These are phyloP conservation scores for Calonectria ilicicola DNA, from an alignment of 2,329 filamentous ascomycete species.

Conservation along the genomic window DNA sequence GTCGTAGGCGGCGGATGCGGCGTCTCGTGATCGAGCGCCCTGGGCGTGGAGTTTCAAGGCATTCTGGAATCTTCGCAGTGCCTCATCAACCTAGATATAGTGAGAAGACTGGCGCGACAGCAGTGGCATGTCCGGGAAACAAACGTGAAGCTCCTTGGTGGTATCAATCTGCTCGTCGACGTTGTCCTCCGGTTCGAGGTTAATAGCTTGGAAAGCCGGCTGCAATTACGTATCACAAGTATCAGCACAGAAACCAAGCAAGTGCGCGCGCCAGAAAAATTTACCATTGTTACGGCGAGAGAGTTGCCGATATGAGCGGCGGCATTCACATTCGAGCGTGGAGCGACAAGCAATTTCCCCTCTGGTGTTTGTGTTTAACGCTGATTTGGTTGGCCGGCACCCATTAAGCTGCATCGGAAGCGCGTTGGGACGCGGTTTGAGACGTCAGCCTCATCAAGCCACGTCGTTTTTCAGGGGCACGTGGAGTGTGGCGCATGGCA, in stretches of 20 bases:
- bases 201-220: slow-evolving; percentile 86
- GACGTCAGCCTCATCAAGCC: slow-evolving; percentile 40
- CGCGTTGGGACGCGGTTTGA: slow-evolving; percentile 42
- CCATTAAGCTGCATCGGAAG: slow-evolving; percentile 32
- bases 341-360: slow-evolving; percentile 11
- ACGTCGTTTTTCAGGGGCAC: slow-evolving; percentile 34
- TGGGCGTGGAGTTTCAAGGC: slow-evolving; percentile 93
- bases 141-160: slow-evolving; percentile 88
- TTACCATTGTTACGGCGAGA: slow-evolving; percentile 40
- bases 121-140: slow-evolving; percentile 6
- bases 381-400: slow-evolving; percentile 28
- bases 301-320: slow-evolving; percentile 22
- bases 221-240: slow-evolving; percentile 42
- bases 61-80: slow-evolving; percentile 91
- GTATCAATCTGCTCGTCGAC: slow-evolving; percentile 93
- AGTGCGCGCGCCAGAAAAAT: background rate
- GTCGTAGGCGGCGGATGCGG: slow-evolving; percentile 85
- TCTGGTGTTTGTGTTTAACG: slow-evolving; percentile 13
- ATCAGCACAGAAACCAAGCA: slow-evolving; percentile 25
- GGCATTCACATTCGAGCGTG: slow-evolving; percentile 40
- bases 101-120: slow-evolving; percentile 10
- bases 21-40: slow-evolving; percentile 79
- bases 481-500: slow-evolving; percentile 42
- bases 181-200: slow-evolving; percentile 93
- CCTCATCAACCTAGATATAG: slow-evolving; percentile 81